A percentile compares a stretch with the other conserved stretches of the same genome.
Conservation (phyloP, 179 eudicot genomes). For the Monotropa hypopitys region DNA sequence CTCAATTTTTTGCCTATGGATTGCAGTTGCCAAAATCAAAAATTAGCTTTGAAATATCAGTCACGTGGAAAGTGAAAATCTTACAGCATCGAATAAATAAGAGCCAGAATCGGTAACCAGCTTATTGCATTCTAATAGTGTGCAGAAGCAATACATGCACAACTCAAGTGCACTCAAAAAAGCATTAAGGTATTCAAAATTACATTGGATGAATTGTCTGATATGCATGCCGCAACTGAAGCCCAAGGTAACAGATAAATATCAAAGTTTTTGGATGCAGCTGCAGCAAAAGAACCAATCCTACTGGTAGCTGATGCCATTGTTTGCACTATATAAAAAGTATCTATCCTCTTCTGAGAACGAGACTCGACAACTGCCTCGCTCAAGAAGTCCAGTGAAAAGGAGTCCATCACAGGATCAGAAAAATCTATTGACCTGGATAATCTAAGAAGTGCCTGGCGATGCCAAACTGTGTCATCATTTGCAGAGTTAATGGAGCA, state of each 20-base stretch:
- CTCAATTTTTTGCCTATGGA: background rate
- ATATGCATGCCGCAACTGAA: conserved; percentile 86
- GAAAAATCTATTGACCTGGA: conserved; percentile 37
- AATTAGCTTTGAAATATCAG: background rate
- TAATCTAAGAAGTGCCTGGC: conserved; percentile 74
- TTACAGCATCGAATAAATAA: background rate
- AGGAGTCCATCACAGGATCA: conserved; percentile 50
- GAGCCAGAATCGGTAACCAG: background rate
- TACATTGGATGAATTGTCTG: conserved; percentile 51
- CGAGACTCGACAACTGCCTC: conserved; percentile 44
- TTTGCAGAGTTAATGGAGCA: conserved; percentile 55
- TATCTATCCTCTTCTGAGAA: conserved; percentile 43
- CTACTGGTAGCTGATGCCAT: conserved; percentile 91
- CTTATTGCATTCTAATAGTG: background rate
- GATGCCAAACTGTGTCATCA: conserved; percentile 58
- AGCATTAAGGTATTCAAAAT: conserved; percentile 12
- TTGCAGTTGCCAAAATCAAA: background rate
- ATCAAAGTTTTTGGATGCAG: conserved; percentile 76
- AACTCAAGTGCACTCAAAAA: background rate
- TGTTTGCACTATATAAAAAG: conserved; percentile 70
- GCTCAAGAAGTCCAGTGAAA: conserved; percentile 57
- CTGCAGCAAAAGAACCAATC: conserved; percentile 81
- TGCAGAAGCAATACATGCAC: background rate
- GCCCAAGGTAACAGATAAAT: conserved; percentile 95
- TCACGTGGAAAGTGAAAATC: background rate